These are phyloP conservation scores for Malania oleifera DNA, from an alignment of 164 flowering plant species.

Conservation along the genomic window DNA sequence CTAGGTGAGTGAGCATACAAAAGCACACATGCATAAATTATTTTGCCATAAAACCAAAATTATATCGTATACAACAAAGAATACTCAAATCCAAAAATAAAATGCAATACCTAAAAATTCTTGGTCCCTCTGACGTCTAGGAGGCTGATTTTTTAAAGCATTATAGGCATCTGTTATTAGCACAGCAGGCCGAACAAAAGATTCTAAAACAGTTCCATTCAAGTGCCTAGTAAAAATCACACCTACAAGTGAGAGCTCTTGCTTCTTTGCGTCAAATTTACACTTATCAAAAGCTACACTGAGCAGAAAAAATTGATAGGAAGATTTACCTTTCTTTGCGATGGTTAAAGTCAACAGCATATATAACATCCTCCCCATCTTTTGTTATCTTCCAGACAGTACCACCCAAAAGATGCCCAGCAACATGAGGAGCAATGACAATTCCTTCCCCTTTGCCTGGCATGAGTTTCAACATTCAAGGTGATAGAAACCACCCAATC, in stretches of 20 bases:
- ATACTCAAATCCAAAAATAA: neutral
- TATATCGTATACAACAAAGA: too few species aligned
- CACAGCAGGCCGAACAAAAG: constrained; percentile 95
- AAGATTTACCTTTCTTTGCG: constrained; percentile 74
- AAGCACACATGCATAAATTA: neutral
- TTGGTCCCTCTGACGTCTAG: constrained; percentile 78
- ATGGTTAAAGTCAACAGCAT: constrained; percentile 97
- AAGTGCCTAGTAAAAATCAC: constrained; percentile 57
- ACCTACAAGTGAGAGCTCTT: constrained; percentile 2
- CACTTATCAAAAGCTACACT: neutral
- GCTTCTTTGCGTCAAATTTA: neutral
- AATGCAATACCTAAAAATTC: constrained; percentile 63
- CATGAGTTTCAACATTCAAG: neutral
- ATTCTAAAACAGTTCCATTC: constrained; percentile 81
- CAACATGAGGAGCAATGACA: constrained; percentile 93
- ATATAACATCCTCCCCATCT: constrained; percentile 96
- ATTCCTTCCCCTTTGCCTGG: constrained; percentile 95
- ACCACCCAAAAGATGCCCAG: constrained; percentile 97
- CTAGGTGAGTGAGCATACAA: neutral
- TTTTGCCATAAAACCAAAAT: too few species aligned
- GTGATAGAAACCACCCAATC: neutral
- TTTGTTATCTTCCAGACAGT: constrained; percentile 94
- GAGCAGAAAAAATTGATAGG: neutral
- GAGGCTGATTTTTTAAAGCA: constrained; percentile 81
- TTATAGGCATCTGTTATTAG: constrained; percentile 95